Evolutionary conservation across 2,329 filamentous ascomycete species (phyloP).

Genomic region (Calonectria leucothoes): DNA sequence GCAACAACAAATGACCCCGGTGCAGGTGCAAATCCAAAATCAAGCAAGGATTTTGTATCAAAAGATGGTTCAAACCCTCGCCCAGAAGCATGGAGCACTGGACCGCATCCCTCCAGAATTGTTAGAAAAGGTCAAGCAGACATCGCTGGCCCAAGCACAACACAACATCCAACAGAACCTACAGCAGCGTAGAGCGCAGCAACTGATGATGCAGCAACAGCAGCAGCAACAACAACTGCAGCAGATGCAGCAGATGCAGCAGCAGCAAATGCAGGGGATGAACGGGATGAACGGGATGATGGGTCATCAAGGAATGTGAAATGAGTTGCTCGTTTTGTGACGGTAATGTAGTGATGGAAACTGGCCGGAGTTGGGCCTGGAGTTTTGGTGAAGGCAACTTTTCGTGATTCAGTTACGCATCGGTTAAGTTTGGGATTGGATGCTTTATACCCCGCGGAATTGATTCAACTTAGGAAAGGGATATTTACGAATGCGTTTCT

Average conservation of each 20-base stretch:
- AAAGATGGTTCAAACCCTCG: conserved; percentile 49
- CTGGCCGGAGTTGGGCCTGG: conserved; percentile 16
- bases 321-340: neutral
- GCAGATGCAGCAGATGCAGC: conserved; percentile 48
- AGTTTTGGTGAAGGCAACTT: conserved; percentile 33
- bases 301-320: conserved; percentile 61
- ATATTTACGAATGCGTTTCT: conserved; percentile 27
- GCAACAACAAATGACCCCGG: conserved; percentile 39
- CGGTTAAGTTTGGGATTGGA: conserved; percentile 36
- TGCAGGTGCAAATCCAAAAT: conserved; percentile 49
- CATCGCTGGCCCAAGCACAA: conserved; percentile 54
- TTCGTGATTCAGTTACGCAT: conserved; percentile 21
- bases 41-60: conserved; percentile 52
- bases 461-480: conserved; percentile 38
- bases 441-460: conserved; percentile 47
- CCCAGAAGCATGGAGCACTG: conserved; percentile 52
- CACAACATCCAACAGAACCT: conserved; percentile 47
- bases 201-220: conserved; percentile 52
- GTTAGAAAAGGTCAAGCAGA: conserved; percentile 57
- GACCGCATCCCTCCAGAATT: conserved; percentile 60
- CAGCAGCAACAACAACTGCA: conserved; percentile 53
- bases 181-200: conserved; percentile 47
- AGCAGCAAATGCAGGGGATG: conserved; percentile 42
- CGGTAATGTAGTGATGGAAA: conserved; percentile 24
- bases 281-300: conserved; percentile 66